Base-by-base conservation (phyloP, 306 rosid genomes). In the Prunus mume region DNA sequence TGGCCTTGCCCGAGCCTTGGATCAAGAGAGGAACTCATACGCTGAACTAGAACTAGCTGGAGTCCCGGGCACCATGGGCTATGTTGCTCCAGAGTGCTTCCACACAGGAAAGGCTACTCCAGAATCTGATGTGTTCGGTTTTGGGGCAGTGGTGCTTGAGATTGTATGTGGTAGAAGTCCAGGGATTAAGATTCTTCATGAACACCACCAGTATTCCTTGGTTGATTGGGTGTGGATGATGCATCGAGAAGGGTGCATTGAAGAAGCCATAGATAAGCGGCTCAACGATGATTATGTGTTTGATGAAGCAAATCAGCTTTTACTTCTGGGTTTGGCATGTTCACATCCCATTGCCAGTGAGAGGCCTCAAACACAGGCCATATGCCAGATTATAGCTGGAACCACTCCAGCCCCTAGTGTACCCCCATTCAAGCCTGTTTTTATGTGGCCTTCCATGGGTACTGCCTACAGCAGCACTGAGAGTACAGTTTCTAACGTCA, bases 11-110 rank as follows among this genome's bases (percentile, higher is more conserved):
- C 78, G 84, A 47, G 85, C 85, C 80, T 75, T 85, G 76, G 91
- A 87, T 1, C 76, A 79, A 15, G 87, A 85, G 63, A 80, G 85
- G 66, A 87, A 82, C 78, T 87, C 91, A 0, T 85, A 82, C 65
- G 88, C 88, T 13, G 91, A 87, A 69, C 67, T 85, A 18, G 80
- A 71, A 46, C 18, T 58, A 67, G 72, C 80, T 10, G 85, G 88
- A 63, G 82, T 87, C 18, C 69, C 84, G 0, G 91, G 91, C 72
- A 87, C 91, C 34, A 73, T 82, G 71, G 91, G 91, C n/a, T 85
- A 87, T 57, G 91, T 85, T 45, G 88, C 88, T 50, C 91, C 87
- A 0, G 91, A 87, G 73, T 85, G 91, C 76, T 87, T 87, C 78
- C 91, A 87, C 68, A 81, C 84, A 28, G 88, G 91, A 12, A 82